These are phyloP conservation scores for Cenchrus purpureus DNA, from an alignment of 176 grass and related monocot species.

Conservation along the genomic window DNA sequence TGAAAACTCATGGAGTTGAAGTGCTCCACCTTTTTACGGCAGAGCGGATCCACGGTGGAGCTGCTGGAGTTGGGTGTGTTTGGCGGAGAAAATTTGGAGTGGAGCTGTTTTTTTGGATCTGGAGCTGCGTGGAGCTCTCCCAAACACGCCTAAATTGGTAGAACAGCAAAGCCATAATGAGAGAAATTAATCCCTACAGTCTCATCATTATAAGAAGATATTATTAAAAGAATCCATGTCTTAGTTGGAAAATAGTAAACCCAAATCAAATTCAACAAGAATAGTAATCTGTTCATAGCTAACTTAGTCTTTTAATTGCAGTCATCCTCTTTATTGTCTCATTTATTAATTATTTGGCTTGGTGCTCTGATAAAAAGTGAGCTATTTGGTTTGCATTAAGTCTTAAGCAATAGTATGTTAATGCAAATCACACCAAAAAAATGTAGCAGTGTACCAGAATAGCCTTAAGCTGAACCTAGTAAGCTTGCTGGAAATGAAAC, in stretches of 20 bases:
- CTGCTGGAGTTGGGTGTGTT: too few species aligned
- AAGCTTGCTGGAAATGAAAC: not conserved
- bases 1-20: too few species aligned
- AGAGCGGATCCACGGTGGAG: too few species aligned
- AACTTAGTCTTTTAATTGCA: not conserved
- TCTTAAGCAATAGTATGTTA: not conserved
- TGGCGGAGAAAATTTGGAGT: too few species aligned
- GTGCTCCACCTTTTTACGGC: too few species aligned
- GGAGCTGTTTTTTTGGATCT: too few species aligned
- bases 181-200: not conserved
- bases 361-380: not conserved
- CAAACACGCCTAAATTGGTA: not conserved
- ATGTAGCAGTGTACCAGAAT: not conserved
- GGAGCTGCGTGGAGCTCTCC: too few species aligned
- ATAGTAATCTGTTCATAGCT: not conserved
- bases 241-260: constrained; percentile 28
- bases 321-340: not conserved
- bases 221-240: not conserved
- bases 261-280: constrained; percentile 22
- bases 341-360: not conserved
- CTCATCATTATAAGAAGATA: not conserved
- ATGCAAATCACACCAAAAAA: not conserved
- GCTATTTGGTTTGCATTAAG: not conserved
- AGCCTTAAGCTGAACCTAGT: not conserved
- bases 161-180: not conserved